Evolutionary conservation across 331 rosid genomes (phyloP), one percentile per base, ranked within the genome.

Genomic region (Malus hybrid): DNA sequence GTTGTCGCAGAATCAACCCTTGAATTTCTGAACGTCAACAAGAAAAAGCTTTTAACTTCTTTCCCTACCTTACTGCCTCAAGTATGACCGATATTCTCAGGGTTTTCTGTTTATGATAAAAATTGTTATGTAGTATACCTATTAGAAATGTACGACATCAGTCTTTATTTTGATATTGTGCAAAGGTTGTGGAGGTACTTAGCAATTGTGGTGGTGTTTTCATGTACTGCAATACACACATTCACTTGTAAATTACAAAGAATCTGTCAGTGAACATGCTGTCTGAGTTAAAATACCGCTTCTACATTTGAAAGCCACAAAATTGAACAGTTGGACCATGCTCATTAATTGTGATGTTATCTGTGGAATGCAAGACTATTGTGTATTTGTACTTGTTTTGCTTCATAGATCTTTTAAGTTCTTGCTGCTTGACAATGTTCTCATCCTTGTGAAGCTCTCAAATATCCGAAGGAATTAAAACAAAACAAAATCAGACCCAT

Each of bases 11-110:
- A 86, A 85, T 90, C 92, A 74, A 90, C 89, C 32, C 84, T 94
- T 70, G 96, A 90, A 28, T 92, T 94, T 87, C 85, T 94, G 76
- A 80, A 87, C 81, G 52, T 46, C 80, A 92, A 90, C 89, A 85
- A 80, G 84, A 90, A 89, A 80, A 94, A 90, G 77, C 83, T 94
- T 76, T 69, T 77, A 39, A 86, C 84, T 10, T 78, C 93, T 75
- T 94, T 94, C 77, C 99, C 96, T 59, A 86, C 88, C 78, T 79
- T 94, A 75, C 85, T 94, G 80, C 92, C 97, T 74, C 99, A 92
- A 96, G 99, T 94, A 84, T 80, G 74, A 67, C 68, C 50, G 74
- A 65, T 67, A 52, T 78, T 76, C 36, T 11, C 50, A 55, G 13
- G 63, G 42, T 69, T 68, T 77, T 55, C 27, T 22, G 44, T 28